These are phyloP conservation scores for Graphilbum sp. DNA, from an alignment of 2,329 filamentous ascomycete genomes.

Conservation along the genomic window DNA sequence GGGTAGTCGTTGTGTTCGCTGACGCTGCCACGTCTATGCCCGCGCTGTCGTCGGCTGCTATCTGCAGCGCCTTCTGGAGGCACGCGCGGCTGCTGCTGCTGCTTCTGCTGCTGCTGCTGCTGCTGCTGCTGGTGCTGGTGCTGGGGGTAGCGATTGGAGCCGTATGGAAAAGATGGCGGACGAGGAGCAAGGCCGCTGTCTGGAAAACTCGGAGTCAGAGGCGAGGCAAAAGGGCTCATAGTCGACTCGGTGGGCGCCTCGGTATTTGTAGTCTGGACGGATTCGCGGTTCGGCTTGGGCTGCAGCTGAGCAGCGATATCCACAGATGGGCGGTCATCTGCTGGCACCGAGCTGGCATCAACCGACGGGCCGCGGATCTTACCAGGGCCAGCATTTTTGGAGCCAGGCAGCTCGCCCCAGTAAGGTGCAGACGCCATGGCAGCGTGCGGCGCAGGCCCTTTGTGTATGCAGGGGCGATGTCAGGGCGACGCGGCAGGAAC, in stretches of 20 bases:
- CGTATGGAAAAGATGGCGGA: slow-evolving; percentile 39
- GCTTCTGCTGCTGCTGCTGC: slow-evolving; percentile 6
- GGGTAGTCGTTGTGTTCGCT: slow-evolving; percentile 12
- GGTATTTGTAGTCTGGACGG: slow-evolving; percentile 37
- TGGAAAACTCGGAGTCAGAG: slow-evolving; percentile 32
- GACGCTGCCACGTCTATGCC: slow-evolving; percentile 16
- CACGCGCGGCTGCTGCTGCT: too few relatives aligned
- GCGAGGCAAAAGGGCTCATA: slow-evolving; percentile 39
- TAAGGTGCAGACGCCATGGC: slow-evolving; percentile 32
- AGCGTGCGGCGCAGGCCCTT: not conserved
- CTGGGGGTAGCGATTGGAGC: slow-evolving; percentile 22
- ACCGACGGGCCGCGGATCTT: slow-evolving; percentile 22
- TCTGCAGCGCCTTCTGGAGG: too few relatives aligned
- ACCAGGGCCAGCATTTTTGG: slow-evolving; percentile 21
- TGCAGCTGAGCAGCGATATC: slow-evolving; percentile 20
- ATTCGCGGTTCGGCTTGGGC: slow-evolving; percentile 32
- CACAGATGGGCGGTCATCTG: slow-evolving; percentile 15
- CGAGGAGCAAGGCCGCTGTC: slow-evolving; percentile 39
- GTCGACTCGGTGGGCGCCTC: slow-evolving; percentile 41
- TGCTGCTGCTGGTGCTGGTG: slow-evolving; percentile 23
- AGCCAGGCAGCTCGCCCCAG: slow-evolving; percentile 40
- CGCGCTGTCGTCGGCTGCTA: slow-evolving; percentile 13
- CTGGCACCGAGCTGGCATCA: slow-evolving; percentile 15
- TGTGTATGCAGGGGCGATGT: not conserved
- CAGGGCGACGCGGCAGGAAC: slow-evolving; percentile 7